These are phyloP conservation scores for Geotrichum carabidarum DNA, from an alignment of 1,139 yeast species.

Conservation along the genomic window DNA sequence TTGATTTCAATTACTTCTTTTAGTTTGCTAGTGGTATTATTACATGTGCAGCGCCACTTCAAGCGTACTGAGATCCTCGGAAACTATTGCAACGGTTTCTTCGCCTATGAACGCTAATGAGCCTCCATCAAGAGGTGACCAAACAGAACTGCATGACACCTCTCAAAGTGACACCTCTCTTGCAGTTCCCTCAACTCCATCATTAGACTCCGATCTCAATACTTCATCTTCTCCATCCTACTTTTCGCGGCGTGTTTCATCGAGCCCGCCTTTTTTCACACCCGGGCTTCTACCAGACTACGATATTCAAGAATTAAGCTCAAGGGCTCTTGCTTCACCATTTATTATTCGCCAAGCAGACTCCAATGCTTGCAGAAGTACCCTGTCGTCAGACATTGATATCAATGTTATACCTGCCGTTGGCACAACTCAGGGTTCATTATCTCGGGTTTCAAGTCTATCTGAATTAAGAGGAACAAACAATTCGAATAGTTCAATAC, in stretches of 20 bases:
- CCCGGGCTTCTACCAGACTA: background rate
- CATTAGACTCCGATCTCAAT: background rate
- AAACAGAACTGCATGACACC: background rate
- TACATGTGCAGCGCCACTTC: background rate
- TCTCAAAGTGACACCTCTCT: background rate
- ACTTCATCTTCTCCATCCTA: slow-evolving; percentile 6
- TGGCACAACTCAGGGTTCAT: too few relatives aligned
- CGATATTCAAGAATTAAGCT: background rate
- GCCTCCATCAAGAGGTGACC: slow-evolving; percentile 2
- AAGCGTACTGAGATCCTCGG: background rate
- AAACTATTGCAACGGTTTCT: background rate
- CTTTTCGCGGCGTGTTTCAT: slow-evolving; percentile 4
- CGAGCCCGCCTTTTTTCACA: slow-evolving; percentile 5
- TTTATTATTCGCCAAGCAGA: too few relatives aligned
- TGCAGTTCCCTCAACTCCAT: background rate
- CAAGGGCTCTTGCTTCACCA: too few relatives aligned
- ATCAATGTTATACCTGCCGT: too few relatives aligned
- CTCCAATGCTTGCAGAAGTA: too few relatives aligned
- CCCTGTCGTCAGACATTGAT: too few relatives aligned
- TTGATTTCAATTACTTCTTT: too few relatives aligned
- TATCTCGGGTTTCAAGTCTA: too few relatives aligned
- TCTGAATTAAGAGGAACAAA: too few relatives aligned
- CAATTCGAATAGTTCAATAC: too few relatives aligned
- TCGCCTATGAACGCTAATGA: slow-evolving; percentile 2
- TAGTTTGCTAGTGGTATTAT: too few relatives aligned